Percentiles rank a stretch among this genome's conserved stretches.
These are phyloP conservation scores for Kregervanrija delftensis DNA, from an alignment of 805 yeast species.

Conservation along the genomic window DNA sequence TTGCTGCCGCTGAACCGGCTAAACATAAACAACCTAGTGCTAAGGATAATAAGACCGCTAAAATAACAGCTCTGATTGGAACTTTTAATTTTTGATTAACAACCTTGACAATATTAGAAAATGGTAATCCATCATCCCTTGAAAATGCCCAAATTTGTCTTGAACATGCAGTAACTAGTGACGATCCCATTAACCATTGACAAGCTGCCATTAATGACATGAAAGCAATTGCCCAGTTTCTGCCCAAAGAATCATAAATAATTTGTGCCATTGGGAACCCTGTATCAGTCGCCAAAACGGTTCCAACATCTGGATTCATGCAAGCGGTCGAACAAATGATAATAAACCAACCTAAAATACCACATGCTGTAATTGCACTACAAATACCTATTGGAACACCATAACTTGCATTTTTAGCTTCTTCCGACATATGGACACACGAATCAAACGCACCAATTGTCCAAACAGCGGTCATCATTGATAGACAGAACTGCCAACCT, in stretches of 20 bases:
- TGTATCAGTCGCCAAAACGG: constrained; percentile 26
- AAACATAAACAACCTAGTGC: constrained; percentile 35
- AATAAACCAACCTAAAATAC: constrained; percentile 36
- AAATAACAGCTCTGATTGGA: constrained; percentile 38
- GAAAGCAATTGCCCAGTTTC: constrained; percentile 42
- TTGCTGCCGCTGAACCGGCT: constrained; percentile 37
- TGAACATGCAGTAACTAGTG: constrained; percentile 40
- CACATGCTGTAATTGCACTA: constrained; percentile 38
- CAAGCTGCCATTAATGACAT: constrained; percentile 42
- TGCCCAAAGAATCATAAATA: constrained; percentile 41
- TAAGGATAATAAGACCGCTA: constrained; percentile 32
- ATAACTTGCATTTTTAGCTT: constrained; percentile 35
- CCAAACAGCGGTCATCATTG: constrained; percentile 45
- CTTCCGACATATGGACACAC: constrained; percentile 45
- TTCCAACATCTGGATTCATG: constrained; percentile 27
- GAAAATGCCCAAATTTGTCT: constrained; percentile 49
- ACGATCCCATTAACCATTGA: constrained; percentile 42
- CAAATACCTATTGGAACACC: constrained; percentile 40
- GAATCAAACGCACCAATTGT: constrained; percentile 48
- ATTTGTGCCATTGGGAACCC: constrained; percentile 44
- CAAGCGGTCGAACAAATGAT: constrained; percentile 31
- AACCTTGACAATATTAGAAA: constrained; percentile 33
- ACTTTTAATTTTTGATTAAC: constrained; percentile 35
- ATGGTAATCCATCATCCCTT: constrained; percentile 43
- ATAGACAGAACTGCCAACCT: constrained; percentile 35